Evolutionary conservation across 176 grass and related monocot genomes (phyloP), one percentile per base, ranked within the genome.

Genomic region (Metroxylon sagu): DNA sequence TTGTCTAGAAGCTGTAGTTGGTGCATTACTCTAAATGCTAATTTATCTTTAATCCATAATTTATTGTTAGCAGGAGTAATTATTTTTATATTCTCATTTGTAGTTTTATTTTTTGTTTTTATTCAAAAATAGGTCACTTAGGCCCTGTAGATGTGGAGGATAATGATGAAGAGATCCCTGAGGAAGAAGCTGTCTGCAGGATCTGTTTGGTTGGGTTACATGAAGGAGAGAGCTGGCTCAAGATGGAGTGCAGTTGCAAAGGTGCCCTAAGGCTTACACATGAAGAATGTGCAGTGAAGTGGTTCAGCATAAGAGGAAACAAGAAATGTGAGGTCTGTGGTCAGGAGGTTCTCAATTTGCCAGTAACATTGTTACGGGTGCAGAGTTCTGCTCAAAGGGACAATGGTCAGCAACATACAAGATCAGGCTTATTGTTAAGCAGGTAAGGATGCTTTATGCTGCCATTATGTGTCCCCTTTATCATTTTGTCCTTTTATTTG

Each of bases 161-260:
- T 61, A 73, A 73, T 59, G 53, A 73, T 59, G 48, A 5, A 16
- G 26, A 48, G 25, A 18, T 60, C 29, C 57, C 58, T 0, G 80
- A 74, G 16, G 80, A 87, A 35, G 88, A 93, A 59, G 80, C 80
- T 4, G 77, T 93, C 14, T 93, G 88, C 71, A 71, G 83, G 25
- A 93, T 93, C 25, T 93, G 88, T 67, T 60, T 87, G 56, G 70
- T 69, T 51, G 70, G 74, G 19, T 72, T 93, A 52, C 51, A 49
- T 56, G 79, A 77, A 63, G 80, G 71, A 19, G 43, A 58, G 2
- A 53, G 49, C 12, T 65, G 59, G 54, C 74, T 93, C 16, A 93
- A 81, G 62, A 75, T 93, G 59, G 80, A 93, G 68, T 87, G 88
- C 70, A 53, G 54, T 17, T 93, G 88, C 80, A 93, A 84, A 79